A percentile compares a stretch with the other conserved stretches of the same genome.
Evolutionary conservation across 2,329 filamentous ascomycete species (phyloP).

Genomic region (Nectriaceae sp.): DNA sequence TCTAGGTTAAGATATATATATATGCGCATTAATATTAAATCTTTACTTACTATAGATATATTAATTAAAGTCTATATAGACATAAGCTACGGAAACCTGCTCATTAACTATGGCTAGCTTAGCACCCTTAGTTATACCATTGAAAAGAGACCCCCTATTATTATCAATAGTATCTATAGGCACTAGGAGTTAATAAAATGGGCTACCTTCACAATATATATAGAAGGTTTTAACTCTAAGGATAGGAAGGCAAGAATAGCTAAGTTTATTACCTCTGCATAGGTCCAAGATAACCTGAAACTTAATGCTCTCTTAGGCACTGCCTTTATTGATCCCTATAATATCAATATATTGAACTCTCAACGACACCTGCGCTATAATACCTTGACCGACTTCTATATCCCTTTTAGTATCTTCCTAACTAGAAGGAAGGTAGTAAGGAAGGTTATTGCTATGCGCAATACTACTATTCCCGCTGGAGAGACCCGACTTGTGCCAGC

Average conservation of each 20-base stretch:
- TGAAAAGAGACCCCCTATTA: not conserved
- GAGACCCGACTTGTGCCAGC: no score
- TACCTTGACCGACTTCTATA: no score
- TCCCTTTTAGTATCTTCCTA: no score
- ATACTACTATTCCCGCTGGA: no score
- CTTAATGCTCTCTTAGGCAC: no score
- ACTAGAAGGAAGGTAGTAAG: no score
- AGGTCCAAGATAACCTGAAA: no score
- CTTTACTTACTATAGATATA: not conserved
- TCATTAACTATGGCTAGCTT: not conserved
- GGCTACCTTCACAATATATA: constrained; percentile 2
- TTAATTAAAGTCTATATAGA: not conserved
- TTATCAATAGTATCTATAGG: not conserved
- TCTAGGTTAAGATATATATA: not conserved
- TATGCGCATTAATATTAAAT: not conserved
- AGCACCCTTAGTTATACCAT: not conserved
- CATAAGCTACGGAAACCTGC: not conserved
- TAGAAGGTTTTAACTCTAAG: not conserved
- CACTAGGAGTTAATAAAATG: not conserved
- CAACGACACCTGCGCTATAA: no score
- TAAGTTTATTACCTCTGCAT: not conserved
- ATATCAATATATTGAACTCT: no score
- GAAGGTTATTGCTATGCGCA: no score
- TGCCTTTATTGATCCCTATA: no score
- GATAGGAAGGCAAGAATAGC: no score